Evolutionary conservation across 106 monocot species (phyloP).

Genomic region (Ottelia alismoides): DNA sequence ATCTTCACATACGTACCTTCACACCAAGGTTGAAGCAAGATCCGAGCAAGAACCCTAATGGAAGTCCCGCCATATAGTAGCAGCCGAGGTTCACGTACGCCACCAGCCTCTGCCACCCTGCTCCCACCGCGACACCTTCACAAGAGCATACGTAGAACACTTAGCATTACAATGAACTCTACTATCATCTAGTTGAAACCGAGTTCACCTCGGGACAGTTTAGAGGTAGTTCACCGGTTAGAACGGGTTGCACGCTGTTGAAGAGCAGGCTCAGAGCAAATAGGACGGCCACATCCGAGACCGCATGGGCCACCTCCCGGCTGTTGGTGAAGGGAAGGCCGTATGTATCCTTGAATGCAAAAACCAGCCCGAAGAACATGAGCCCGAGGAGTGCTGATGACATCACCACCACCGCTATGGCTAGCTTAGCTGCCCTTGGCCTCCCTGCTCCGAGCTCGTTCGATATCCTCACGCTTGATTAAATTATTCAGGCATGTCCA

Average conservation of each 20-base stretch:
- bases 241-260: conserved; percentile 54
- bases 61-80: conserved; percentile 50
- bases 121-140: conserved; percentile 66
- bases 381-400: conserved; percentile 20
- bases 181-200: too few relatives aligned
- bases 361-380: conserved; percentile 11
- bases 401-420: conserved; percentile 20
- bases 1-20: conserved; percentile 24
- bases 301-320: conserved; percentile 10
- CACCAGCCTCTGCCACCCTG: conserved; percentile 62
- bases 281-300: conserved; percentile 15
- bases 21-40: conserved; percentile 30
- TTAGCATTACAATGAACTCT: too few relatives aligned
- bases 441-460: conserved; percentile 49
- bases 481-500: too few relatives aligned
- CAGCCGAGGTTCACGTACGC: conserved; percentile 62
- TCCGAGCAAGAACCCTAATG: conserved; percentile 31
- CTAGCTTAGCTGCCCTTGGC: conserved; percentile 29
- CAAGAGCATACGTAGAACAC: too few relatives aligned
- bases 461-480: conserved; percentile 51
- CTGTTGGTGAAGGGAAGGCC: conserved; percentile 25
- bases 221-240: too few relatives aligned
- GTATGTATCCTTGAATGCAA: conserved; percentile 9
- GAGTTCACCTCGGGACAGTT: too few relatives aligned
- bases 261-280: conserved; percentile 33